Base-by-base conservation (phyloP, 2,329 filamentous ascomycete genomes). In the Neonectria neomacrospora region DNA sequence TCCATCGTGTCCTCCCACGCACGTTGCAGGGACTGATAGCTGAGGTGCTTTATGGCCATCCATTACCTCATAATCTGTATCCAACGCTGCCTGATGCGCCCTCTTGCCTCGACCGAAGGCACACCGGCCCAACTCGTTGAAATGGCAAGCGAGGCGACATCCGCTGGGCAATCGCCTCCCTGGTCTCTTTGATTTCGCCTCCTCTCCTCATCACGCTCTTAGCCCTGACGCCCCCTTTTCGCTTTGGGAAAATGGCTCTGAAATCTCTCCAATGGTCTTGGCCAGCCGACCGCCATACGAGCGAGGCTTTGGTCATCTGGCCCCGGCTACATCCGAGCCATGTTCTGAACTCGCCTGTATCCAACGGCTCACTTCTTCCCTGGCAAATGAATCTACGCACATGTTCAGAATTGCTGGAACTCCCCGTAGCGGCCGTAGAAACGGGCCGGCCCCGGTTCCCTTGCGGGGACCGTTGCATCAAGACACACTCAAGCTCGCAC, bases 101-200 rank as follows among this genome's bases (percentile, higher is more conserved):
- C 8, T 55, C 12, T 23, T 60, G 32, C 50, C 39, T 54, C 42
- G 26, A 3, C 9, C 34, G 26, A 12, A 26, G 32, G 16, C 18
- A 47, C 34, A 42, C 30, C 20, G 26, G 34, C 45, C n/a, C 32
- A 28, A 41, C 22, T 22, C 10, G 48, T 58, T 54, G 58, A 41
- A 32, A 37, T 26, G 52, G 54, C 48, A 54, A 20, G 14, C 23
- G 50, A 39, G 47, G 51, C 56, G 28, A 52, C 47, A 60, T 45
- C 56, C 45, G 20, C 44, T 44, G 34, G 50, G 20, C 48, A 28
- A 44, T 51, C 34, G 51, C 51, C 56, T 55, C 52, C 56, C 51
- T 56, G 51, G 50, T 22, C 52, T 52, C 37, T 60, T 63, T 63
- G 60, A 63, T 54, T 63, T 63, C 54, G 54, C 44, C 54, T 63